A percentile compares a stretch with the other conserved stretches of the same genome.
These are phyloP conservation scores for Cucurbita pepo DNA, from an alignment of 306 rosid genomes.

Conservation along the genomic window DNA sequence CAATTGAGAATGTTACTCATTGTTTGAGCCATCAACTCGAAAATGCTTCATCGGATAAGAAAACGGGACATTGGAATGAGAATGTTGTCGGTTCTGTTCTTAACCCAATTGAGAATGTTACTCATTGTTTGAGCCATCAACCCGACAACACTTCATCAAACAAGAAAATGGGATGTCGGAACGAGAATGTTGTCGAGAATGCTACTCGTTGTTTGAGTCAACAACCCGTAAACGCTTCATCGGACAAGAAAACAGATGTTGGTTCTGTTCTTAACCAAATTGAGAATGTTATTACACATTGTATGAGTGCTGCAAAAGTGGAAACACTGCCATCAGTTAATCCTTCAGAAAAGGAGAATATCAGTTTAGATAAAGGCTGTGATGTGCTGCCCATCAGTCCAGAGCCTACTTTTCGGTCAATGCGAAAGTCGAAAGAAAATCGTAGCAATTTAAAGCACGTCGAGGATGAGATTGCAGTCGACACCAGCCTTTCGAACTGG, in stretches of 20 bases:
- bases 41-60: background rate
- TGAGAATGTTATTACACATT: conserved; percentile 32
- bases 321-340: conserved; percentile 4
- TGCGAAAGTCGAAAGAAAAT: conserved; percentile 6
- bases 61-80: background rate
- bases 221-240: background rate
- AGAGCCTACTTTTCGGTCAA: conserved; percentile 22
- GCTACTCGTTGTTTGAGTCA: conserved; percentile 12
- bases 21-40: conserved; percentile 9
- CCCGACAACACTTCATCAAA: background rate
- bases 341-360: conserved; percentile 46
- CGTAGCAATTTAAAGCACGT: conserved; percentile 3
- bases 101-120: conserved; percentile 46
- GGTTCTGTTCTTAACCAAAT: conserved; percentile 36
- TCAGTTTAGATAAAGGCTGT: conserved; percentile 9
- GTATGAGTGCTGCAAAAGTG: conserved; percentile 20
- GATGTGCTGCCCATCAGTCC: conserved; percentile 8
- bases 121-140: conserved; percentile 10
- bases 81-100: conserved; percentile 15
- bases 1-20: conserved; percentile 43
- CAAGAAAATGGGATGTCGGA: background rate
- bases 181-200: conserved; percentile 21
- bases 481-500: conserved; percentile 86
- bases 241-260: background rate
- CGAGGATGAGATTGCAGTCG: conserved; percentile 23